Conservation (phyloP, 192 early-diverging fungal genomes). For the Entophlyctis luteolus region DNA sequence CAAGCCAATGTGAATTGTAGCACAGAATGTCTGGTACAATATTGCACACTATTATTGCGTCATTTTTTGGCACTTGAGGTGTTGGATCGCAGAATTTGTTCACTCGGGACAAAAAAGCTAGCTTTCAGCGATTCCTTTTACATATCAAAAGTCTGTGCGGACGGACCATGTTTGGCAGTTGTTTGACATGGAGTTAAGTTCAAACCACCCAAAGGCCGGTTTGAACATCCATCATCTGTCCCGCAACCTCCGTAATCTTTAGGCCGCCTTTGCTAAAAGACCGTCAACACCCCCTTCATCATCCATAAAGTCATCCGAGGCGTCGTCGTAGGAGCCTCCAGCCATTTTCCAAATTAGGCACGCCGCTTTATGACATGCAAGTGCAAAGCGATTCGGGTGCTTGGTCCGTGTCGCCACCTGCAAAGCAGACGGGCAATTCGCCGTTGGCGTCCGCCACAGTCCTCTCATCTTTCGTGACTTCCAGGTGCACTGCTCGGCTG, state of each 20-base stretch:
- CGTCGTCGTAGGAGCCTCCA: background rate
- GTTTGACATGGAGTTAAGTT: no score
- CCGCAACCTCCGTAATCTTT: background rate
- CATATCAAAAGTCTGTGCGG: no score
- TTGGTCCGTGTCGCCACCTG: background rate
- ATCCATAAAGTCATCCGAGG: background rate
- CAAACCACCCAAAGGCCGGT: no score
- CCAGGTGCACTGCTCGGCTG: background rate
- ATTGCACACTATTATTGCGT: no score
- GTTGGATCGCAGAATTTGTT: no score
- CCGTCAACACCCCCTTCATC: background rate
- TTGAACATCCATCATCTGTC: no score
- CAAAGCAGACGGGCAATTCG: background rate
- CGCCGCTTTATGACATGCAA: background rate
- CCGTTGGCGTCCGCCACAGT: background rate
- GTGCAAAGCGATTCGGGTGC: background rate
- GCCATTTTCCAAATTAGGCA: conserved; percentile 1
- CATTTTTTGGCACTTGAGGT: no score
- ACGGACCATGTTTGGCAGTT: no score
- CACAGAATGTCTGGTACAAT: no score
- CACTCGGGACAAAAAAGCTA: no score
- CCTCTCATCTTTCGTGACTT: background rate
- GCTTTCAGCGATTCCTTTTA: no score
- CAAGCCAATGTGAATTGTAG: no score
- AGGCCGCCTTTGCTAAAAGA: background rate